These are phyloP conservation scores for Fusarium devonianum DNA, from an alignment of 2,329 filamentous ascomycete species.

Conservation along the genomic window DNA sequence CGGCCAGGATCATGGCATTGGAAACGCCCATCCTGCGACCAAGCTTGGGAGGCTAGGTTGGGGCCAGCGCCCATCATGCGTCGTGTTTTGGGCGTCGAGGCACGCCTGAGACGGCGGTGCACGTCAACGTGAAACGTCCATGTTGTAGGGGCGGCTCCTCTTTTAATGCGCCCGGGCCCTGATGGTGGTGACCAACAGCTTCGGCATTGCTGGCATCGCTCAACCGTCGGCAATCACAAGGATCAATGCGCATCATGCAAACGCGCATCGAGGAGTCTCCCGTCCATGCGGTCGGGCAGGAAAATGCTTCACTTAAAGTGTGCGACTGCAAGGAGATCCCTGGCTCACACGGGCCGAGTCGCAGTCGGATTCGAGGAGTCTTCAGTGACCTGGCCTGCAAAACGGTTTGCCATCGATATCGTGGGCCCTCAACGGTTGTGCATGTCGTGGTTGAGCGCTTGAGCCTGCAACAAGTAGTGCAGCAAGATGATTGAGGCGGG, in stretches of 20 bases:
- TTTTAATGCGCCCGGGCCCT: slow-evolving; percentile 33
- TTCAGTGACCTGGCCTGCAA: slow-evolving; percentile 5
- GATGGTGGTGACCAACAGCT: slow-evolving; percentile 1
- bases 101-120: slow-evolving; percentile 35
- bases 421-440: slow-evolving; percentile 19
- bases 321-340: slow-evolving; percentile 12
- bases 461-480: background rate
- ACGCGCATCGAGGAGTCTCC: slow-evolving; percentile 5
- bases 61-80: slow-evolving; percentile 25
- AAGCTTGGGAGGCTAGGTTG: background rate
- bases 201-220: too few relatives aligned
- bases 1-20: slow-evolving; percentile 19
- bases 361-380: slow-evolving; percentile 1
- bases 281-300: slow-evolving; percentile 1
- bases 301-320: slow-evolving; percentile 15
- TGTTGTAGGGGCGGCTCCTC: slow-evolving; percentile 25
- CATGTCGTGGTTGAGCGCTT: slow-evolving; percentile 7
- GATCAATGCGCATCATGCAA: slow-evolving; percentile 13
- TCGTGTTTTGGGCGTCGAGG: slow-evolving; percentile 32
- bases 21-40: background rate
- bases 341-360: slow-evolving; percentile 6
- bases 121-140: slow-evolving; percentile 38
- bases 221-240: slow-evolving; percentile 3
- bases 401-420: slow-evolving; percentile 19
- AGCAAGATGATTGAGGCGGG: slow-evolving; percentile 18